Base-by-base conservation (phyloP, 768 basidiomycete species). In the Termitomyces sp. region DNA sequence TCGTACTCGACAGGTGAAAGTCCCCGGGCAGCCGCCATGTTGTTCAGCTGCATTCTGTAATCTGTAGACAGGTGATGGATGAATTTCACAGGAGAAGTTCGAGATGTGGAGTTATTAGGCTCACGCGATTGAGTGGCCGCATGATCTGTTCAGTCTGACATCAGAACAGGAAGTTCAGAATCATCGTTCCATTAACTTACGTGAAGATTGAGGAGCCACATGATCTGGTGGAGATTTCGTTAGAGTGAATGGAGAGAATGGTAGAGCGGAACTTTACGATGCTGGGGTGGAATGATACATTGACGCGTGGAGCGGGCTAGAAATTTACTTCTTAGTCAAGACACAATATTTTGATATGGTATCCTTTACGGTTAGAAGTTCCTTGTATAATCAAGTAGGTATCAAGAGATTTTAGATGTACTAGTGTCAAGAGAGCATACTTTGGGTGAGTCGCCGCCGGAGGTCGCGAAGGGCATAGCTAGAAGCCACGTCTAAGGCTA, bases 11-110 rank as follows among this genome's bases (percentile, higher is more conserved):
- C 46, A 46, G 23, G 41, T 43, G n/a, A 5, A 4, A 61, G 35
- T 16, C 50, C 47, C 4, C 49, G 28, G 5, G 5, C 12, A 16
- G 20, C 30, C 4, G 52, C 53, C 26, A 56, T 46, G 32, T 60
- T 60, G 30, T 57, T 60, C 32, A 60, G 55, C 12, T 56, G 48
- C 49, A 54, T 62, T 35, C 57, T 58, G 26, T 50, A 41, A 56
- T 62, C 57, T 59, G 18, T 36, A 47, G 26, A 35, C 18, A 32
- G 26, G 30, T 36, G 43, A 28, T 23, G 20, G 8, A 43, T 26
- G 47, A 35, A 4, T 18, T 20, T 55, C 16, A 16, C 28, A 33
- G 14, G 26, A 44, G 44, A 18, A 38, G 23, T 26, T 20, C 13
- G 30, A 10, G 28, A 26, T 7, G 26, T 50, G 13, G 14, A 43